These are phyloP conservation scores for Talaromyces liani DNA, from an alignment of 495 filamentous ascomycete species.

Conservation along the genomic window DNA sequence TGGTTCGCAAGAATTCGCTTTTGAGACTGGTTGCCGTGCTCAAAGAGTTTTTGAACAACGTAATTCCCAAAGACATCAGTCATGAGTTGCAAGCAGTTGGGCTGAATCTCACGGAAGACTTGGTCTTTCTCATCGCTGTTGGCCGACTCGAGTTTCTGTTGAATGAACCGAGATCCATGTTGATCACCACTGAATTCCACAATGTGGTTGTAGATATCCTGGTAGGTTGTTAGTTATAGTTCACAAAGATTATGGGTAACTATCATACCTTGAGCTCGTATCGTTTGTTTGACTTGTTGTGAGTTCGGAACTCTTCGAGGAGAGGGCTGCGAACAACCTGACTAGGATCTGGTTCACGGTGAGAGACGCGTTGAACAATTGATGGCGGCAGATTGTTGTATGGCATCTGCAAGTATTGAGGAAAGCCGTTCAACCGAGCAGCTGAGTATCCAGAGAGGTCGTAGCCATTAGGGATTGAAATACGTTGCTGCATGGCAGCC, in stretches of 20 bases:
- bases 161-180: slow-evolving; percentile 91
- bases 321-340: slow-evolving; percentile 62
- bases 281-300: slow-evolving; percentile 67
- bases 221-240: slow-evolving; percentile 9
- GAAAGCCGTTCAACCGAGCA: slow-evolving; percentile 29
- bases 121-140: slow-evolving; percentile 97
- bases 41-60: slow-evolving; percentile 96
- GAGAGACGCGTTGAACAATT: slow-evolving; percentile 38
- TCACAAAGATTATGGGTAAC: not conserved
- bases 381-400: slow-evolving; percentile 28
- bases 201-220: slow-evolving; percentile 83
- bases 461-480: slow-evolving; percentile 31
- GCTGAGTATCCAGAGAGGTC: slow-evolving; percentile 31
- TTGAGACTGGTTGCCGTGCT: slow-evolving; percentile 90
- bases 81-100: slow-evolving; percentile 82
- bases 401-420: slow-evolving; percentile 28
- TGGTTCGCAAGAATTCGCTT: slow-evolving; percentile 78
- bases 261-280: slow-evolving; percentile 71
- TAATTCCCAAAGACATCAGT: slow-evolving; percentile 97
- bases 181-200: slow-evolving; percentile 97
- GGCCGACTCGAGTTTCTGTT: slow-evolving; percentile 87
- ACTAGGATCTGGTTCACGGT: slow-evolving; percentile 58
- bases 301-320: slow-evolving; percentile 72
- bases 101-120: slow-evolving; percentile 78
- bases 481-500: slow-evolving; percentile 29